Evolutionary conservation across 371 early-diverging fungal species (phyloP).

Genomic region (Mortierella sp.): DNA sequence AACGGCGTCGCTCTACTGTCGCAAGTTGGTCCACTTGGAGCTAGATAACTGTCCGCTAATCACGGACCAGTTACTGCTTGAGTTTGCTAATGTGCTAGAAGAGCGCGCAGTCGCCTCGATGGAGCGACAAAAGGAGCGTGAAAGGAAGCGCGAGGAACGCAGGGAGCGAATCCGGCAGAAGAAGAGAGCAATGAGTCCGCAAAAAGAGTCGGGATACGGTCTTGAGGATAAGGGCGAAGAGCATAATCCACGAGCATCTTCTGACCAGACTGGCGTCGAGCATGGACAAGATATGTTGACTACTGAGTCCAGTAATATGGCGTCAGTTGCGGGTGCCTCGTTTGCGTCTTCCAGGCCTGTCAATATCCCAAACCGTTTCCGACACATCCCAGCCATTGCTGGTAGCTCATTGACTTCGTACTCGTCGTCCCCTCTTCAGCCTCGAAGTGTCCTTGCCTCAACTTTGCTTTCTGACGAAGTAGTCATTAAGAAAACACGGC

Average conservation of each 20-base stretch:
- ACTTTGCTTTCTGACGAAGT: conserved; percentile 45
- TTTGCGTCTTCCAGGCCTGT: conserved; percentile 31
- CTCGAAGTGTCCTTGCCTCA: conserved; percentile 42
- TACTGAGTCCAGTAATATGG: not conserved
- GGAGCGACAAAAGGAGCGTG: conserved; percentile 28
- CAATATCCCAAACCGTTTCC: conserved; percentile 38
- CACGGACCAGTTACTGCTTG: conserved; percentile 42
- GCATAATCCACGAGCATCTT: not conserved
- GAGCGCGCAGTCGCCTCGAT: conserved; percentile 31
- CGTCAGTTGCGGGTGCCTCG: not conserved
- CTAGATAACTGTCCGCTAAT: conserved; percentile 47
- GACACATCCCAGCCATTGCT: conserved; percentile 18
- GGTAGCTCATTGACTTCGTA: conserved; percentile 18
- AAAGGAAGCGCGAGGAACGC: conserved; percentile 36
- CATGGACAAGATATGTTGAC: not conserved
- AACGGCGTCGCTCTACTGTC: conserved; percentile 20
- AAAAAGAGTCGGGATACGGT: not conserved
- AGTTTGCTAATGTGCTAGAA: conserved; percentile 51
- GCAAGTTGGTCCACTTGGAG: conserved; percentile 32
- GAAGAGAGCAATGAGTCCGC: conserved; percentile 3
- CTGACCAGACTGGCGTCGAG: not conserved
- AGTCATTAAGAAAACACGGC: conserved; percentile 47
- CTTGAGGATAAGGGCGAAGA: not conserved
- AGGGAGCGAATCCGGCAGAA: conserved; percentile 40
- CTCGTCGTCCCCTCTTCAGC: conserved; percentile 48